A percentile compares a stretch with the other conserved stretches of the same genome.
These are phyloP conservation scores for Phialemonium atrogriseum DNA, from an alignment of 2,329 filamentous ascomycete genomes.

Conservation along the genomic window DNA sequence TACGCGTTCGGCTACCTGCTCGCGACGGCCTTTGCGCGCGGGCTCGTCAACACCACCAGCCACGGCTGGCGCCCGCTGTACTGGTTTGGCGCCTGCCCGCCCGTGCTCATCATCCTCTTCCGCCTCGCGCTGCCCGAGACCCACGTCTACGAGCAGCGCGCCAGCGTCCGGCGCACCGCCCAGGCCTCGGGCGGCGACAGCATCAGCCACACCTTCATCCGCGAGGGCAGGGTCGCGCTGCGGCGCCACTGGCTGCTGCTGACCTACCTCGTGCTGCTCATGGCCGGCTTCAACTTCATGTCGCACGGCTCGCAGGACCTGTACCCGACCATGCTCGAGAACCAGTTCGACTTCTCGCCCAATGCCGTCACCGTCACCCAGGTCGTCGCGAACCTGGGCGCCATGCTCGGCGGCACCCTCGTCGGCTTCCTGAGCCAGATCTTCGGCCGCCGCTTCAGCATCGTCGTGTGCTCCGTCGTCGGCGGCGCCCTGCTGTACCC, in stretches of 20 bases:
- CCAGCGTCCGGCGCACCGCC: slow-evolving; percentile 43
- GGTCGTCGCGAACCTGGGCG: slow-evolving; percentile 64
- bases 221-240: slow-evolving; percentile 71
- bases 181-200: slow-evolving; percentile 24
- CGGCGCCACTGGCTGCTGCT: slow-evolving; percentile 74
- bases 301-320: slow-evolving; percentile 64
- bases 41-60: slow-evolving; percentile 64
- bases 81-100: slow-evolving; percentile 82
- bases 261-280: slow-evolving; percentile 73
- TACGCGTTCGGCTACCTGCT: slow-evolving; percentile 60
- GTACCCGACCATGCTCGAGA: slow-evolving; percentile 52
- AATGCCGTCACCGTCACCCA: slow-evolving; percentile 60
- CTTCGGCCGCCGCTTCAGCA: slow-evolving; percentile 60
- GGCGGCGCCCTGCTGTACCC: slow-evolving; percentile 78
- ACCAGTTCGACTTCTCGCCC: slow-evolving; percentile 42
- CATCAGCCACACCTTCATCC: slow-evolving; percentile 59
- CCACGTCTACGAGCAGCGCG: slow-evolving; percentile 58
- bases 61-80: slow-evolving; percentile 79
- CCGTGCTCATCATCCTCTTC: slow-evolving; percentile 71
- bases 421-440: slow-evolving; percentile 63
- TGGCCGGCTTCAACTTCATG: slow-evolving; percentile 93
- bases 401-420: slow-evolving; percentile 57
- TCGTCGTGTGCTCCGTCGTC: slow-evolving; percentile 53
- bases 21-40: slow-evolving; percentile 50
- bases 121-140: slow-evolving; percentile 75